A percentile compares a stretch with the other conserved stretches of the same genome.
Evolutionary conservation across 2,329 filamentous ascomycete genomes (phyloP).

Genomic region (Trichoderma citrinoviride): DNA sequence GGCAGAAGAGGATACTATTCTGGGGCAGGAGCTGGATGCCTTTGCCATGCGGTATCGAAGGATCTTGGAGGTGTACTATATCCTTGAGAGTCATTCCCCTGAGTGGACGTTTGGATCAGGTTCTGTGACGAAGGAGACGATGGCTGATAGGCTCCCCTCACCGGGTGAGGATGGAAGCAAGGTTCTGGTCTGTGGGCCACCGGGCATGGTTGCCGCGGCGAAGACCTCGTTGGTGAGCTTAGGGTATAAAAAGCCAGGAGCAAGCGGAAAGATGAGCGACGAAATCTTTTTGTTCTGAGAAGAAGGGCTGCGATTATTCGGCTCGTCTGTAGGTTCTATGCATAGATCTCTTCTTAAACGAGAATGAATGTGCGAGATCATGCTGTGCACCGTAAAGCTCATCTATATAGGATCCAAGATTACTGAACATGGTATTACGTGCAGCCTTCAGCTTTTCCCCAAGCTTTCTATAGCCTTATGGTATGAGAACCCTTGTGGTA

Average conservation of each 20-base stretch:
- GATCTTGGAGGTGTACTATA: slow-evolving; percentile 56
- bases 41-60: slow-evolving; percentile 50
- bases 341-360: too few species aligned
- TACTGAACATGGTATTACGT: too few species aligned
- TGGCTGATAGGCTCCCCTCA: slow-evolving; percentile 47
- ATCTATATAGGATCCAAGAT: too few species aligned
- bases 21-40: slow-evolving; percentile 53
- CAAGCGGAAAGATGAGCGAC: slow-evolving; percentile 51
- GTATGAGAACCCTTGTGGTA: too few species aligned
- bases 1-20: slow-evolving; percentile 57
- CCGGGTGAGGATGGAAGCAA: slow-evolving; percentile 45
- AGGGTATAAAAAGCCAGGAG: slow-evolving; percentile 51
- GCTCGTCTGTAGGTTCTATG: too few species aligned
- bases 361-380: too few species aligned
- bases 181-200: slow-evolving; percentile 59
- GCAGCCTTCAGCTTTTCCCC: too few species aligned
- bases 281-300: slow-evolving; percentile 54
- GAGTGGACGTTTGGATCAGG: slow-evolving; percentile 50
- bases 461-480: too few species aligned
- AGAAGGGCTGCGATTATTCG: too few species aligned
- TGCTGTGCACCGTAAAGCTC: too few species aligned
- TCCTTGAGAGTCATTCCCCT: slow-evolving; percentile 48
- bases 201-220: slow-evolving; percentile 56
- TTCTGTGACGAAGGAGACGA: slow-evolving; percentile 50
- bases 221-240: slow-evolving; percentile 50